Base-by-base conservation (phyloP, 805 yeast genomes). In the Candida berthetii region DNA sequence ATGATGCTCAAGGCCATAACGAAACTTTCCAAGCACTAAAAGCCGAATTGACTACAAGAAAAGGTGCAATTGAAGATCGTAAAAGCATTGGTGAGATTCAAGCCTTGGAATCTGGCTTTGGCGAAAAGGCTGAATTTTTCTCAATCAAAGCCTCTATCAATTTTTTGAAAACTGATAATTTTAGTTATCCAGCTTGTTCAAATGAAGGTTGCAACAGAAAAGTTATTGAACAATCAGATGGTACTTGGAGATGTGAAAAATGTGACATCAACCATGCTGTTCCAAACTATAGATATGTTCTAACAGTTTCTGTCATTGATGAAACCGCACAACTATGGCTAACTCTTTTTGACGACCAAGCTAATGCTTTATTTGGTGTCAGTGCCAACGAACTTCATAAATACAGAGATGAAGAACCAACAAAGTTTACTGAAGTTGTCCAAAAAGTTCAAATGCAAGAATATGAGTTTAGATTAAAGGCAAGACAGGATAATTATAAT, bases 231-330 rank as follows among this genome's bases (percentile, higher is more conserved):
- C 81, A 75, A 42, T 70, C 77, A 27, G 82, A 78, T 55, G 87
- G 84, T 13, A 69, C 81, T 15, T 90, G 96, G 96, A 78, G 95
- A 61, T 93, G 99, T 69, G 98, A 90, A 60, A 84, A 83, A 60
- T 90, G 98, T 72, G 82, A 86, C 53, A 68, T 75, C 42, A 76
- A 75, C 47, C 82, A 77, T 56, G 69, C 74, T 2, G 72, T 70
- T 37, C 97, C 98, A 16, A 67, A 72, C 38, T 81, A 85, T 66
- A 76, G 98, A 60, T 93, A 85, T 52, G 80, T 89, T 40, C 61
- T 91, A 52, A 81, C 83, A n/a, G 61, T 80, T 36, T 77, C 87
- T 3, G 74, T 89, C n/a, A 72, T 80, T 54, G 99, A 93, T 61
- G 69, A 71, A 50, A 74, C 95, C 4, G 95, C 90, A 17, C 89